Evolutionary conservation across 805 yeast species (phyloP).

Genomic region (Phaffomyces antillensis): DNA sequence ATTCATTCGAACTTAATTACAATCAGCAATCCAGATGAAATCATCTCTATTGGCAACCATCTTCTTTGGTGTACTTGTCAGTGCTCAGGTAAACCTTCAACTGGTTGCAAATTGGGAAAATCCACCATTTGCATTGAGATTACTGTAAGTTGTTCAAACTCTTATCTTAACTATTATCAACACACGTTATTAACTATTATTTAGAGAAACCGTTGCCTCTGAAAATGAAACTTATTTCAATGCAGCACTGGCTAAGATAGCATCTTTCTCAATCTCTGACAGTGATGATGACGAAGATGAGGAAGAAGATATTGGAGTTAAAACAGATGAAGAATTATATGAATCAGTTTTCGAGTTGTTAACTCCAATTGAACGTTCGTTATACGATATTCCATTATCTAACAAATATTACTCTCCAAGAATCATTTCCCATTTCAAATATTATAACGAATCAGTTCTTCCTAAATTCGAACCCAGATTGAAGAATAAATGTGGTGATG

Average conservation of each 20-base stretch:
- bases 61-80: neutral
- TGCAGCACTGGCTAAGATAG: slow-evolving; percentile 6
- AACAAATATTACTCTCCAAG: slow-evolving; percentile 48
- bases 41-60: neutral
- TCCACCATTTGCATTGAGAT: slow-evolving; percentile 21
- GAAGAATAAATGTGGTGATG: slow-evolving; percentile 15
- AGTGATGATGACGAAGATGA: slow-evolving; percentile 9
- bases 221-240: slow-evolving; percentile 19
- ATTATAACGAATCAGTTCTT: slow-evolving; percentile 33
- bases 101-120: slow-evolving; percentile 22
- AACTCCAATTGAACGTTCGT: slow-evolving; percentile 14
- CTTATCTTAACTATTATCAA: too few species aligned
- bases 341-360: slow-evolving; percentile 11
- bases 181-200: neutral
- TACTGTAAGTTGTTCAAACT: slow-evolving; percentile 16
- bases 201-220: slow-evolving; percentile 21
- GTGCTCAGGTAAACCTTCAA: slow-evolving; percentile 16
- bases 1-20: too few species aligned
- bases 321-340: slow-evolving; percentile 17
- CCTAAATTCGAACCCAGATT: slow-evolving; percentile 21
- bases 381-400: slow-evolving; percentile 23
- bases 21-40: neutral
- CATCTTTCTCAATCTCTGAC: slow-evolving; percentile 6
- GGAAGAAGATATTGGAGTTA: neutral
- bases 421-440: slow-evolving; percentile 54